These are phyloP conservation scores for Eimeria necatrix DNA, from an alignment of 169 alveolate genomes.

Conservation along the genomic window DNA sequence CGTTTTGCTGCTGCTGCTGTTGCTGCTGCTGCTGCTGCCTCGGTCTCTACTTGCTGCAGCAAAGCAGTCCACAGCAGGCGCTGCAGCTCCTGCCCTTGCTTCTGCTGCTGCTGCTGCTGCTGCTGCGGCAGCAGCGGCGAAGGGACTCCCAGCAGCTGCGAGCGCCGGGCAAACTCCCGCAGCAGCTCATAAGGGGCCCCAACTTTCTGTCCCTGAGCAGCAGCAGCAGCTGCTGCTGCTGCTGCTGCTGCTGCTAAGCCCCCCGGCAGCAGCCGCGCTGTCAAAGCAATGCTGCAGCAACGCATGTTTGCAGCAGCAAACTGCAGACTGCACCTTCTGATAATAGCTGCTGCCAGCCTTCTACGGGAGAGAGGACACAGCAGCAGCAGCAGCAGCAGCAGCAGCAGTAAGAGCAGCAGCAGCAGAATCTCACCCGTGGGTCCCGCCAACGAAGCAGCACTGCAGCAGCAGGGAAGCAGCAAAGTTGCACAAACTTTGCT, in stretches of 20 bases:
- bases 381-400: slow-evolving; percentile 36
- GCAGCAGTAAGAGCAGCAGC: slow-evolving; percentile 6
- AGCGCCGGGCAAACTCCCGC: background rate
- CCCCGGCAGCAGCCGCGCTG: slow-evolving; percentile 38
- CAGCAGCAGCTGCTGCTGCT: slow-evolving; percentile 58
- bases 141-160: slow-evolving; percentile 54
- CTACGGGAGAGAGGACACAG: background rate
- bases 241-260: no score
- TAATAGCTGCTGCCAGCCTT: slow-evolving; percentile 27
- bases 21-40: slow-evolving; percentile 56
- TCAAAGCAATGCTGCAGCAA: slow-evolving; percentile 25
- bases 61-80: slow-evolving; percentile 47
- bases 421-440: slow-evolving; percentile 19
- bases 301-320: background rate
- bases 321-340: background rate
- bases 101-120: slow-evolving; percentile 31
- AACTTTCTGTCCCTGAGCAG: background rate
- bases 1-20: slow-evolving; percentile 21
- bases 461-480: slow-evolving; percentile 60
- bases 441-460: slow-evolving; percentile 22
- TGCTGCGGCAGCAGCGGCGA: slow-evolving; percentile 40
- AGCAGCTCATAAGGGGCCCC: slow-evolving; percentile 25
- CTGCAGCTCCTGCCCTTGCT: slow-evolving; percentile 44
- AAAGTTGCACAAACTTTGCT: background rate
- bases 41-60: slow-evolving; percentile 24